phyloP scores from a whole-genome alignment of 116 monocot genomes.

The Zostera marina region DNA sequence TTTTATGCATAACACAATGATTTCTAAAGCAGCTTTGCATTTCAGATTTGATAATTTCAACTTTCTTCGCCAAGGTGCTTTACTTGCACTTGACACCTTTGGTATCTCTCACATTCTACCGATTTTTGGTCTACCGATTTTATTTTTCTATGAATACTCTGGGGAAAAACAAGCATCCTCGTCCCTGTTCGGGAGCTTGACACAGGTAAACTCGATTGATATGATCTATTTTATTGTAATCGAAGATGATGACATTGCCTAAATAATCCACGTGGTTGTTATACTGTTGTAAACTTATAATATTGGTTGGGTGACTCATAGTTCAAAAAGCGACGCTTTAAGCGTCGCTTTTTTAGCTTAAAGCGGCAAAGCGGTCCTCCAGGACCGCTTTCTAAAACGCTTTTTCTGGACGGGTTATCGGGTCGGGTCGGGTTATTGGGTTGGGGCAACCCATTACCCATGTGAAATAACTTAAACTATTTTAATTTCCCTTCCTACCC shows the following conservation, averaged over 20 bases:
- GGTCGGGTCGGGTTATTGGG: too few species aligned
- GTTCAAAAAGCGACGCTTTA: background rate
- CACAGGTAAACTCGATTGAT: slow-evolving; percentile 26
- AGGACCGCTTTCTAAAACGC: too few species aligned
- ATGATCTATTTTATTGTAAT: too few species aligned
- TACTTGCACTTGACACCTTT: slow-evolving; percentile 86
- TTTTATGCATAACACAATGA: too few species aligned
- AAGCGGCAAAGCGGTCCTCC: too few species aligned
- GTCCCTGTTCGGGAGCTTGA: slow-evolving; percentile 22
- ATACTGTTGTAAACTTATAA: too few species aligned
- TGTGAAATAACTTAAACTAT: too few species aligned
- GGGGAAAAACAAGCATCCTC: slow-evolving; percentile 8
- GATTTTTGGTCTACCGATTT: slow-evolving; percentile 62
- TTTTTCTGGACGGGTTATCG: too few species aligned
- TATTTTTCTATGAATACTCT: slow-evolving; percentile 17
- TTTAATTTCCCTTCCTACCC: too few species aligned
- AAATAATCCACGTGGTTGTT: too few species aligned
- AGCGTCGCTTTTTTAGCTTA: background rate
- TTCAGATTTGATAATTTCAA: slow-evolving; percentile 90
- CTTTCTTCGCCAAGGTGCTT: slow-evolving; percentile 64
- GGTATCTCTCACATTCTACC: slow-evolving; percentile 82
- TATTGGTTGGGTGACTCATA: background rate
- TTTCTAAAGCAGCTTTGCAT: background rate
- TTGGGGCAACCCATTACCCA: too few species aligned
- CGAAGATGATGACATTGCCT: too few species aligned